A percentile compares a stretch with the other conserved stretches of the same genome.
Conservation (phyloP, 495 filamentous ascomycete genomes). For the Penicillium pulvis region DNA sequence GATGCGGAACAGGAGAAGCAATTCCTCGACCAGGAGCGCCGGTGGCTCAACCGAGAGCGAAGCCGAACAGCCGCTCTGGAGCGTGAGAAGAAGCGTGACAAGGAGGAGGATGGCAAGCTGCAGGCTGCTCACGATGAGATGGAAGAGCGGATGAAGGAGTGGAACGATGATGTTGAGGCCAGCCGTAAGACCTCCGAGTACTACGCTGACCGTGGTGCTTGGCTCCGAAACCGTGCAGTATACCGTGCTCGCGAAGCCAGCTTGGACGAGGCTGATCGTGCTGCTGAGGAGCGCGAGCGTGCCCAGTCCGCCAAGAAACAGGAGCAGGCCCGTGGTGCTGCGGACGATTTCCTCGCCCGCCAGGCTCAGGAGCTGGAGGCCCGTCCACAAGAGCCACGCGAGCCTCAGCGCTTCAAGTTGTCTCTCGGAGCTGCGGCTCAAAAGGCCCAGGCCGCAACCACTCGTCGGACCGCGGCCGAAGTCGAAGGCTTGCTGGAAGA, state of each 20-base stretch:
- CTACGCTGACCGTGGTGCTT: slow-evolving; percentile 79
- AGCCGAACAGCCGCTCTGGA: slow-evolving; percentile 80
- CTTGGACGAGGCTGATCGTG: slow-evolving; percentile 79
- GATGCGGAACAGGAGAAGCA: slow-evolving; percentile 75
- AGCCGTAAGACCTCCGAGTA: slow-evolving; percentile 75
- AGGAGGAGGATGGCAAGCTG: slow-evolving; percentile 61
- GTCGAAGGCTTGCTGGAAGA: slow-evolving; percentile 94
- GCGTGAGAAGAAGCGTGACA: slow-evolving; percentile 77
- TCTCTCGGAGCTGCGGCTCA: slow-evolving; percentile 88
- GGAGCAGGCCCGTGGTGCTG: slow-evolving; percentile 81
- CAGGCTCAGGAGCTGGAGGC: slow-evolving; percentile 82
- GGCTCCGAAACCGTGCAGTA: slow-evolving; percentile 77
- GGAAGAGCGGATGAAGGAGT: slow-evolving; percentile 73
- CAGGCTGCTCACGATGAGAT: slow-evolving; percentile 67
- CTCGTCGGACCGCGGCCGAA: slow-evolving; percentile 82
- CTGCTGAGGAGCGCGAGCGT: slow-evolving; percentile 72
- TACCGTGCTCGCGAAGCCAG: slow-evolving; percentile 72
- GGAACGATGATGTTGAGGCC: slow-evolving; percentile 85
- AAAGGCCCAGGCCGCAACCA: slow-evolving; percentile 71
- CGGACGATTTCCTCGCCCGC: slow-evolving; percentile 88
- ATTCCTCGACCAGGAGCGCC: slow-evolving; percentile 82
- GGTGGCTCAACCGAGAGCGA: slow-evolving; percentile 87
- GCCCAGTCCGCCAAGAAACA: slow-evolving; percentile 67
- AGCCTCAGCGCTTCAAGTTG: slow-evolving; percentile 89
- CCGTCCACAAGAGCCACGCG: slow-evolving; percentile 57